A percentile compares a stretch with the other conserved stretches of the same genome.
Conservation (phyloP, 1,284 basidiomycete species). For the Hortiboletus rubellus region DNA sequence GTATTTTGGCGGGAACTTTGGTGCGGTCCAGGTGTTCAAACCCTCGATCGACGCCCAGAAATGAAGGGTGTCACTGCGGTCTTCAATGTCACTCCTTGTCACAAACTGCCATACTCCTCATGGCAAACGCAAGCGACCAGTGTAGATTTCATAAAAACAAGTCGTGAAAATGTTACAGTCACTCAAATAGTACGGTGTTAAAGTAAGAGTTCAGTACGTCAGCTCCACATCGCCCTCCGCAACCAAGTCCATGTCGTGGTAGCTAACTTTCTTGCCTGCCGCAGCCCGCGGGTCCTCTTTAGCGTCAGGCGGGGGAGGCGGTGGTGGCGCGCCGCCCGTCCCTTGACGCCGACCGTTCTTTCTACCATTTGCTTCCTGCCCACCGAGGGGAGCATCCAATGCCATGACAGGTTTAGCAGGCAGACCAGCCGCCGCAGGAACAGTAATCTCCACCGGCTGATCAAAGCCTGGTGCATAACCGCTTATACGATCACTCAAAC, state of each 20-base stretch:
- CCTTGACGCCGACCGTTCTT: slow-evolving; percentile 40
- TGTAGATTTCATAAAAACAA: slow-evolving; percentile 32
- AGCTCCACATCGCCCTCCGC: slow-evolving; percentile 84
- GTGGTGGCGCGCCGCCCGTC: slow-evolving; percentile 48
- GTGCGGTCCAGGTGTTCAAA: slow-evolving; percentile 15
- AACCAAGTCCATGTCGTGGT: slow-evolving; percentile 86
- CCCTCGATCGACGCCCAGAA: slow-evolving; percentile 37
- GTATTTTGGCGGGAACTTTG: slow-evolving; percentile 19
- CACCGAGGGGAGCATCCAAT: slow-evolving; percentile 54
- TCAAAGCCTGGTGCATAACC: slow-evolving; percentile 63
- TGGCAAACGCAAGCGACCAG: slow-evolving; percentile 22
- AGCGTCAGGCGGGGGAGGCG: slow-evolving; percentile 79
- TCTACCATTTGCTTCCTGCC: slow-evolving; percentile 38
- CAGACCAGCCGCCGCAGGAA: slow-evolving; percentile 66
- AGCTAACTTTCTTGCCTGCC: slow-evolving; percentile 78
- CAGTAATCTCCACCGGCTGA: slow-evolving; percentile 42
- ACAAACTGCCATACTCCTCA: slow-evolving; percentile 33
- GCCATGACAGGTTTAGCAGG: slow-evolving; percentile 72
- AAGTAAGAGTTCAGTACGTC: slow-evolving; percentile 55
- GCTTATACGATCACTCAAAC: slow-evolving; percentile 74
- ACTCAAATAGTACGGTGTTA: slow-evolving; percentile 29
- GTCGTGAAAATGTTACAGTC: slow-evolving; percentile 18
- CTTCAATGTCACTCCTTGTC: slow-evolving; percentile 31
- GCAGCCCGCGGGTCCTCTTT: slow-evolving; percentile 87
- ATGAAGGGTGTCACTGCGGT: slow-evolving; percentile 24